These are phyloP conservation scores for Musa acuminata DNA, from an alignment of 176 grass and related monocot genomes.

Conservation along the genomic window DNA sequence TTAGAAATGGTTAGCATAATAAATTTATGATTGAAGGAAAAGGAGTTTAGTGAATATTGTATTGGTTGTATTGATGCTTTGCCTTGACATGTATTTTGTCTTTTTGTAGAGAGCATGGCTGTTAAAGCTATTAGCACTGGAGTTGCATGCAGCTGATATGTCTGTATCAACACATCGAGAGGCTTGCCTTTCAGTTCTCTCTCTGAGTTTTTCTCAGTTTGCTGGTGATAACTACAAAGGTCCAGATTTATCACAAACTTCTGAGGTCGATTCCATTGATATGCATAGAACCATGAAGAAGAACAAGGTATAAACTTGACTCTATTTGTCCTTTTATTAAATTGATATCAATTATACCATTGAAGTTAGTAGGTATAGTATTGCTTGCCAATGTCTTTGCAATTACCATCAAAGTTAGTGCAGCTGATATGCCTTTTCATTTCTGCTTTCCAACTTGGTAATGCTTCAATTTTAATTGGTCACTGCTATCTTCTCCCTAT, in stretches of 20 bases:
- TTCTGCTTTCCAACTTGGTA: no score
- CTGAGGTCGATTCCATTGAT: conserved; percentile 16
- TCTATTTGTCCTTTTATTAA: background rate
- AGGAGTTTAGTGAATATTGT: background rate
- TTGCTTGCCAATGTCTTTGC: background rate
- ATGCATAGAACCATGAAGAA: conserved; percentile 28
- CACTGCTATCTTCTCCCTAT: no score
- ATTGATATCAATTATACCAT: background rate
- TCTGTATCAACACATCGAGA: conserved; percentile 58
- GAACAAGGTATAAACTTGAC: conserved; percentile 39
- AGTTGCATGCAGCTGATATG: conserved; percentile 84
- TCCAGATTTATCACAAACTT: conserved; percentile 30
- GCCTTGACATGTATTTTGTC: conserved; percentile 20
- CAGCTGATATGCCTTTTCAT: no score
- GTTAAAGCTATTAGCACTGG: conserved; percentile 78
- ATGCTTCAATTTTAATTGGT: no score
- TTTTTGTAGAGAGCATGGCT: conserved; percentile 84
- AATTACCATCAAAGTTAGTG: no score
- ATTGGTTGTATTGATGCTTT: background rate
- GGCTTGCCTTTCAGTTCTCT: conserved; percentile 69
- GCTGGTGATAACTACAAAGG: conserved; percentile 23
- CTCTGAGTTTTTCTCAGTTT: conserved; percentile 43
- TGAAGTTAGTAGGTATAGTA: background rate
- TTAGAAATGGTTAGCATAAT: no score
- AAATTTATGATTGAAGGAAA: no score